Percentiles rank a stretch among this genome's conserved stretches.
phyloP scores from a whole-genome alignment of 345 rosid species.

The Arabidopsis thaliana region TAIR10.1 NC_003076.8:2496001-2496500 shows the following conservation, averaged over 20 bases:
- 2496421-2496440: slow-evolving; percentile 97
- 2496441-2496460: slow-evolving; percentile 44
- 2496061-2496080: slow-evolving; percentile 81
- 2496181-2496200: slow-evolving; percentile 25
- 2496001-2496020: slow-evolving; percentile 13
- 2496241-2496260: neutral
- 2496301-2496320: slow-evolving; percentile 24
- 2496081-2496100: slow-evolving; percentile 90
- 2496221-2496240: slow-evolving; percentile 26
- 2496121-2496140: slow-evolving; percentile 29
- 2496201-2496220: slow-evolving; percentile 22
- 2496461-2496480: slow-evolving; percentile 17
- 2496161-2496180: slow-evolving; percentile 14
- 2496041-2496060: slow-evolving; percentile 74
- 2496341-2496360: slow-evolving; percentile 81
- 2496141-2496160: slow-evolving; percentile 23
- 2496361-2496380: slow-evolving; percentile 55
- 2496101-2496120: slow-evolving; percentile 88
- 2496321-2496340: slow-evolving; percentile 31
- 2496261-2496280: slow-evolving; percentile 15
- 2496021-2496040: slow-evolving; percentile 25
- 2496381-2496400: slow-evolving; percentile 81
- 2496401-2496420: slow-evolving; percentile 84
- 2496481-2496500: slow-evolving; percentile 36
- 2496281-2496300: neutral